Percentiles rank a stretch among this genome's conserved stretches.
Evolutionary conservation across 257 asterid genomes (phyloP).

Genomic region (Scutellaria baicalensis): DNA sequence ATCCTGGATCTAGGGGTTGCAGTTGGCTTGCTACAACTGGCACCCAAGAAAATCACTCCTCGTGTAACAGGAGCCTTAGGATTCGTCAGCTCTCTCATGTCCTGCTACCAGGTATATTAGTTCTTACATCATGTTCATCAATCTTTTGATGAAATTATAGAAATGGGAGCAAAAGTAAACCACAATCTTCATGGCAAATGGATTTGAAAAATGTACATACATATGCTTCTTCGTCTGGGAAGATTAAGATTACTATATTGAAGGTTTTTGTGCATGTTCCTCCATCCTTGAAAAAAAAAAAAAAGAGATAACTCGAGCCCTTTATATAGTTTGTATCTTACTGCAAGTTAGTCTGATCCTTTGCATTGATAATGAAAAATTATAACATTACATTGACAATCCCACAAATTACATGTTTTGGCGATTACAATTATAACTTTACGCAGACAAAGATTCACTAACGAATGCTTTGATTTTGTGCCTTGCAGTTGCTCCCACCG

Average conservation of each 20-base stretch:
- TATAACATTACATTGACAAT: neutral
- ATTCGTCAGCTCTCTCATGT: constrained; percentile 71
- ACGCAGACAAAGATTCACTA: too few relatives aligned
- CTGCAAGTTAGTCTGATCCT: too few relatives aligned
- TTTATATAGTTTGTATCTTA: too few relatives aligned
- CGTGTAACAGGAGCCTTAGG: constrained; percentile 96
- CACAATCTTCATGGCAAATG: neutral
- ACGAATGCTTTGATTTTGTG: constrained; percentile 7
- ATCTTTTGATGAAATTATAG: neutral
- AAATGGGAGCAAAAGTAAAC: neutral
- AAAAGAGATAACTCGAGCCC: too few relatives aligned
- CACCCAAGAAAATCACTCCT: constrained; percentile 86
- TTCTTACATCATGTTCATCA: neutral
- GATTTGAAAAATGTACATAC: too few relatives aligned
- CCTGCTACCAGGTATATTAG: constrained; percentile 86
- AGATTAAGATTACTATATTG: too few relatives aligned
- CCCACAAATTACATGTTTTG: neutral
- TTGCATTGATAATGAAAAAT: too few relatives aligned
- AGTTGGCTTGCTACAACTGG: constrained; percentile 86
- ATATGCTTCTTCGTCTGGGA: too few relatives aligned
- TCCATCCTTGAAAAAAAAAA: too few relatives aligned
- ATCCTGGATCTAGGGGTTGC: constrained; percentile 80
- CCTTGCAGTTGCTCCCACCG: constrained; percentile 65
- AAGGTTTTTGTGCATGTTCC: neutral
- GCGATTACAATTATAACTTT: too few relatives aligned